Base-by-base conservation (phyloP, 345 rosid genomes). In the Citrus glauca region DNA sequence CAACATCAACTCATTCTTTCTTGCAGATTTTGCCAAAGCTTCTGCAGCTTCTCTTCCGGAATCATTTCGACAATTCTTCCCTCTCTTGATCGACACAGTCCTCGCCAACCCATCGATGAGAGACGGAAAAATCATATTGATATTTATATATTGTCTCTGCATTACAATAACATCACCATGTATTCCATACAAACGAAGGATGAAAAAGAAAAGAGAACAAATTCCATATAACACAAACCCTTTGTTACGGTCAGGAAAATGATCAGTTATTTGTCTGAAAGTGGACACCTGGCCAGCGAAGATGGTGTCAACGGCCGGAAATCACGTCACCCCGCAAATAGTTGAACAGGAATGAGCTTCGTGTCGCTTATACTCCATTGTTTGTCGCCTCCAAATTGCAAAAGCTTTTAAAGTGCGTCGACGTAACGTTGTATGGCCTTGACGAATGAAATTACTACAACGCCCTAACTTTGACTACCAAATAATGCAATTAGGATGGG, bases 51-150 rank as follows among this genome's bases (percentile, higher is more conserved):
- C 90, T 78, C 84, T 87, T 30, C 93, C 94, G 17, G 48, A 79
- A 85, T 88, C 92, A 60, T 76, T 85, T 59, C 69, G 78, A 32
- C 71, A 4, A 11, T 76, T 73, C 67, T 62, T 92, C 24, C 86
- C 83, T 87, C 88, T 95, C 86, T 87, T 93, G 56, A 59, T 87
- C 10, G 96, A 89, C 30, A 88, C 86, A 1, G 77, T 78, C 82
- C 90, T 86, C 14, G 93, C 91, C 28, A 92, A 79, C 50, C 95
- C 98, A 76, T 91, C 91, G 19, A 89, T 77, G 75, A 93, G 77
- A 20, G 91, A 79, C 25, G 94, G 94, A 62, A 95, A 86, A 45
- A 69, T 67, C 82, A 66, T 78, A 4, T 5, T 66, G 45, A 81
- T 45, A 53, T 17, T 4, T 53, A 4, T 53, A 16, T 53, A 5